A percentile compares a stretch with the other conserved stretches of the same genome.
phyloP scores from a whole-genome alignment of 768 basidiomycete species.

The Galerina marginata region DNA sequence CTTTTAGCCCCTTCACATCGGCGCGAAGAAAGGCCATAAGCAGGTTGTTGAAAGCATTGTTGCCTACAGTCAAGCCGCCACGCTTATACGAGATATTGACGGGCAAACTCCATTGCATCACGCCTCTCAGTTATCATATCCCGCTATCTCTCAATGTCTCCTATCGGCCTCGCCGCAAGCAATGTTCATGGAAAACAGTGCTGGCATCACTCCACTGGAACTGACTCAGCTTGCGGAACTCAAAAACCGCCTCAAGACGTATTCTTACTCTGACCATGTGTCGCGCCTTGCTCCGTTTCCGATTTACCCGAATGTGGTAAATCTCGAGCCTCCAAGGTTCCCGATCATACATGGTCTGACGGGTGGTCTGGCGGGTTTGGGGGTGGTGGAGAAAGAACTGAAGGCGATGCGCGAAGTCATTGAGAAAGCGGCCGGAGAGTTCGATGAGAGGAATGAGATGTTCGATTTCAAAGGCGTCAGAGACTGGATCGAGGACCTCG shows the following conservation, averaged over 20 bases:
- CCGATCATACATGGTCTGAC: not conserved
- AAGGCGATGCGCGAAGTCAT: not conserved
- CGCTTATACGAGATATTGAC: constrained; percentile 47
- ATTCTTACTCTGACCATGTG: not conserved
- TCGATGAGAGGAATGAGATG: not conserved
- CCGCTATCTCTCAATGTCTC: constrained; percentile 44
- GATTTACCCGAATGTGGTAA: not conserved
- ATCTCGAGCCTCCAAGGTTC: not conserved
- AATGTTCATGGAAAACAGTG: constrained; percentile 55
- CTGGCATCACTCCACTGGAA: constrained; percentile 50
- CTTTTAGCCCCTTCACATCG: constrained; percentile 58
- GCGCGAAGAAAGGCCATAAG: constrained; percentile 42
- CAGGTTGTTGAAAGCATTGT: constrained; percentile 41
- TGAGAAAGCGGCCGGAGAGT: not conserved
- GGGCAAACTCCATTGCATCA: constrained; percentile 60
- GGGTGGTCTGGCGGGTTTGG: not conserved
- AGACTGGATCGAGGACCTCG: constrained; percentile 14
- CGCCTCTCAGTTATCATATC: constrained; percentile 41
- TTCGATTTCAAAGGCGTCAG: constrained; percentile 5
- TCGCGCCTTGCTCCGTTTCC: not conserved
- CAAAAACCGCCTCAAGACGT: constrained; percentile 20
- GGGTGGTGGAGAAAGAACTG: constrained; percentile 3
- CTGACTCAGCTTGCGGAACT: constrained; percentile 37
- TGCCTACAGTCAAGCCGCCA: constrained; percentile 38
- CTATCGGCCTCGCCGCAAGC: constrained; percentile 39